Conservation (phyloP, 495 filamentous ascomycete genomes). For the Cercophora newfieldiana region DNA sequence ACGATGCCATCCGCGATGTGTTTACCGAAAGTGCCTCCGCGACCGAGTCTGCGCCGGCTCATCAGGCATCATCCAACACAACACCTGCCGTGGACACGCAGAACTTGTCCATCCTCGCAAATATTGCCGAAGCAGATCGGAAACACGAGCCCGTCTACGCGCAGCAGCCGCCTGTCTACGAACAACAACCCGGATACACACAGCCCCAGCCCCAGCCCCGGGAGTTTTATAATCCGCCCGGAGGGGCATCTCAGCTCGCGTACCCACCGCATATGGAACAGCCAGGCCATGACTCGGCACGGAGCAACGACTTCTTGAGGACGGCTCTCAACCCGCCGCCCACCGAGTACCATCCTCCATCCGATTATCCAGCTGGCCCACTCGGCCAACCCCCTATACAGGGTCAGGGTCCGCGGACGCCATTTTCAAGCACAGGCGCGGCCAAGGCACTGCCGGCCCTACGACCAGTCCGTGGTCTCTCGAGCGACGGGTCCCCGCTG, state of each 20-base stretch:
- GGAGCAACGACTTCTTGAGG: slow-evolving; percentile 41
- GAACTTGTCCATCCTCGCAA: background rate
- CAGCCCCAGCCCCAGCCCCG: slow-evolving; percentile 4
- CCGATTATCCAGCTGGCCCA: slow-evolving; percentile 4
- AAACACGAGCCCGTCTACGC: background rate
- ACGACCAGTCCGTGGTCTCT: slow-evolving; percentile 38
- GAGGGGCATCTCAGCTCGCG: background rate
- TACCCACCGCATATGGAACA: slow-evolving; percentile 13
- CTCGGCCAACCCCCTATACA: background rate
- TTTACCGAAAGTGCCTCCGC: slow-evolving; percentile 38
- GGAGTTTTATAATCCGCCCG: slow-evolving; percentile 10
- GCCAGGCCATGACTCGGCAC: slow-evolving; percentile 15
- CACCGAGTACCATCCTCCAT: background rate
- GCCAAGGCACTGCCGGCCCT: slow-evolving; percentile 41
- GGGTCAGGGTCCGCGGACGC: slow-evolving; percentile 21
- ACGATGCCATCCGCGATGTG: slow-evolving; percentile 51
- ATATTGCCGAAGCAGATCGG: background rate
- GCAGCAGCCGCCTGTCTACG: background rate
- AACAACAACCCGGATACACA: background rate
- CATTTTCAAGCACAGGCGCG: slow-evolving; percentile 26
- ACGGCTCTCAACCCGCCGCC: slow-evolving; percentile 43
- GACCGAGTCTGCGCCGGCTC: slow-evolving; percentile 15
- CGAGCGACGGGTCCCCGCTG: slow-evolving; percentile 26
- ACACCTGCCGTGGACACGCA: slow-evolving; percentile 32
- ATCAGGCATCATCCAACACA: slow-evolving; percentile 29